Conservation (phyloP, 148 eudicot genomes). For the Fagopyrum tataricum region DNA sequence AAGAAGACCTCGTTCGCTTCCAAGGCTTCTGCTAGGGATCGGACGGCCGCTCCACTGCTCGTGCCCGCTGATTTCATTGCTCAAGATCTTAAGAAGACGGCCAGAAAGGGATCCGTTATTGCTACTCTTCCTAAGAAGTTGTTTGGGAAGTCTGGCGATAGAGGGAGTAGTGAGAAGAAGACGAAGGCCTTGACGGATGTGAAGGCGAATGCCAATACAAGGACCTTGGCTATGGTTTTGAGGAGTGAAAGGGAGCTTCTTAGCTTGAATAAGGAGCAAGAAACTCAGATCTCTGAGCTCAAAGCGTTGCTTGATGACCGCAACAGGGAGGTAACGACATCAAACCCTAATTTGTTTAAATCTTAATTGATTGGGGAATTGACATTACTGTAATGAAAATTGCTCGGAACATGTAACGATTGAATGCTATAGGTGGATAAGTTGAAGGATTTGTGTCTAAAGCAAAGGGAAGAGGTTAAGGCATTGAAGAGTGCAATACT, state of each 20-base stretch:
- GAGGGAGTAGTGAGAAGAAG: conserved; percentile 24
- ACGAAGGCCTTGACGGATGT: conserved; percentile 72
- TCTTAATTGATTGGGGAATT: not conserved
- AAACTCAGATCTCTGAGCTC: conserved; percentile 47
- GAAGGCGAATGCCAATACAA: conserved; percentile 54
- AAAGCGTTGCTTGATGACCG: conserved; percentile 44
- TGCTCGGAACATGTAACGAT: not conserved
- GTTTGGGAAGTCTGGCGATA: conserved; percentile 34
- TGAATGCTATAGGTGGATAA: conserved; percentile 55
- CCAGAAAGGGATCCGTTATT: conserved; percentile 26
- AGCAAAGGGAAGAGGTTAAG: conserved; percentile 93
- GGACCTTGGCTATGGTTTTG: conserved; percentile 77
- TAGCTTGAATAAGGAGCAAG: conserved; percentile 53
- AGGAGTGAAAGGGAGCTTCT: conserved; percentile 90
- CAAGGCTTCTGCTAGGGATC: conserved; percentile 15
- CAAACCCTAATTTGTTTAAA: not conserved
- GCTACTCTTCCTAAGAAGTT: conserved; percentile 51
- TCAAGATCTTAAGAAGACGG: conserved; percentile 51
- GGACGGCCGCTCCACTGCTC: conserved; percentile 22
- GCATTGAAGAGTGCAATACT: conserved; percentile 67
- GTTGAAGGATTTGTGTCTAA: conserved; percentile 80
- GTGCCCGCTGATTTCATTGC: conserved; percentile 46
- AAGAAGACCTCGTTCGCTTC: conserved; percentile 19
- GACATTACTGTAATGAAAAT: not conserved
- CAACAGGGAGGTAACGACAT: conserved; percentile 43